A percentile compares a stretch with the other conserved stretches of the same genome.
phyloP scores from a whole-genome alignment of 2,329 filamentous ascomycete genomes.

The Aspergillus sclerotialis region DNA sequence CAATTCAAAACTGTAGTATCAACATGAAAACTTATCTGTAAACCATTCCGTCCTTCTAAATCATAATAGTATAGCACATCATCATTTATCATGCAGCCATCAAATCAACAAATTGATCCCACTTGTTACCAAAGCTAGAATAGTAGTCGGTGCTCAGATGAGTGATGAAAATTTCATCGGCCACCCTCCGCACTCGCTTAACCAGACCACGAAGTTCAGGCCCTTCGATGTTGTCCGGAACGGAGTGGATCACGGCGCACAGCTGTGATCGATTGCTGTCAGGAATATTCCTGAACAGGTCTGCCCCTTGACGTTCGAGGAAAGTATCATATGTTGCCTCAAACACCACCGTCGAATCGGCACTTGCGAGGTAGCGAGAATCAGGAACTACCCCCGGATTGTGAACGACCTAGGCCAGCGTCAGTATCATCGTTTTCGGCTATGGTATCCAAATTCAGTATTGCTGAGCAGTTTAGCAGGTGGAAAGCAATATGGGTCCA shows the following conservation, averaged over 20 bases:
- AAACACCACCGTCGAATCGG: constrained; percentile 42
- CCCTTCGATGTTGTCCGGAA: constrained; percentile 25
- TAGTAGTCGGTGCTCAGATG: constrained; percentile 34
- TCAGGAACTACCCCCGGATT: constrained; percentile 42
- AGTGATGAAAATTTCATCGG: constrained; percentile 36
- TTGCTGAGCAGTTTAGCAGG: too few species aligned
- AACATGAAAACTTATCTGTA: too few species aligned
- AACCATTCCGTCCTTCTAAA: too few species aligned
- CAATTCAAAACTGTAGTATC: too few species aligned
- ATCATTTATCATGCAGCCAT: constrained; percentile 16
- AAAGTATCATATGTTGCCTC: constrained; percentile 37
- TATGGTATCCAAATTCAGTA: too few species aligned
- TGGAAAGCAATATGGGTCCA: too few species aligned
- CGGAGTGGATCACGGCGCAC: constrained; percentile 32
- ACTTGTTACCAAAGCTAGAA: constrained; percentile 31
- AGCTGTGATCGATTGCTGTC: constrained; percentile 24
- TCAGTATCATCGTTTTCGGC: background rate
- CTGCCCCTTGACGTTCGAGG: constrained; percentile 23
- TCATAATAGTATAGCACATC: constrained; percentile 1
- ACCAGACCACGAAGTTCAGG: constrained; percentile 25
- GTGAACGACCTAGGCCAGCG: constrained; percentile 30
- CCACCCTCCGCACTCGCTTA: constrained; percentile 26
- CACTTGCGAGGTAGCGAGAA: constrained; percentile 31
- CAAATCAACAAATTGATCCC: constrained; percentile 31
- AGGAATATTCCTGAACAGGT: constrained; percentile 25